These are phyloP conservation scores for Phanerochaete sordida DNA, from an alignment of 768 basidiomycete species.

Conservation along the genomic window DNA sequence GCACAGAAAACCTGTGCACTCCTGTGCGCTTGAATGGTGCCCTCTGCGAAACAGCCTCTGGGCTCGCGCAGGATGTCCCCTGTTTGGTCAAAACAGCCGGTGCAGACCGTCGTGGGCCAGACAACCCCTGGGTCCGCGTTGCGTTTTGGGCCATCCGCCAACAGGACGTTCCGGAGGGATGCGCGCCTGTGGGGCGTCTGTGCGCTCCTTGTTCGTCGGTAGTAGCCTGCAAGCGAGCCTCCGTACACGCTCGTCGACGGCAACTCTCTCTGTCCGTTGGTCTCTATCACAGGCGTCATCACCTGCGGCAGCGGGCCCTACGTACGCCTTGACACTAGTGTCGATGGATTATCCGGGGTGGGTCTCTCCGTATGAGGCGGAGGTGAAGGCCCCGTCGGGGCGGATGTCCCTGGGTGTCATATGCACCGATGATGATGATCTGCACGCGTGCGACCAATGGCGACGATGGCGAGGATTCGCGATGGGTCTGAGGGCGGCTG, in stretches of 20 bases:
- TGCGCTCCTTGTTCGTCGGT: slow-evolving; percentile 7
- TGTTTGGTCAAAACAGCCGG: background rate
- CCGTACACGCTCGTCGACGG: background rate
- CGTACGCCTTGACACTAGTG: background rate
- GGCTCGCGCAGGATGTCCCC: background rate
- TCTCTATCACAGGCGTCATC: background rate
- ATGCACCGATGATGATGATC: background rate
- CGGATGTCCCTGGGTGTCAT: background rate
- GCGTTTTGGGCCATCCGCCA: background rate
- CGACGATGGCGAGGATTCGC: background rate
- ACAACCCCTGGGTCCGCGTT: background rate
- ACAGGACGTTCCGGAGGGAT: background rate
- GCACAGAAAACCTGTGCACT: slow-evolving; percentile 5
- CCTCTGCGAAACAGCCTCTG: background rate
- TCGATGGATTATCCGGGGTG: background rate
- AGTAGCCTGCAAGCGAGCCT: slow-evolving; percentile 2
- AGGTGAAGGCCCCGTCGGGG: background rate
- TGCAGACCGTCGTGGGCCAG: background rate
- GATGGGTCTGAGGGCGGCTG: background rate
- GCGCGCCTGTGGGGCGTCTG: background rate
- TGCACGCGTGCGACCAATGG: background rate
- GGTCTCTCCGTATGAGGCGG: background rate
- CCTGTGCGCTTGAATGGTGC: slow-evolving; percentile 2
- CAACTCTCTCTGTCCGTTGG: background rate
- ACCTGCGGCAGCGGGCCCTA: background rate